These are phyloP conservation scores for Lactifluus hygrophoroides DNA, from an alignment of 768 basidiomycete species.

Conservation along the genomic window DNA sequence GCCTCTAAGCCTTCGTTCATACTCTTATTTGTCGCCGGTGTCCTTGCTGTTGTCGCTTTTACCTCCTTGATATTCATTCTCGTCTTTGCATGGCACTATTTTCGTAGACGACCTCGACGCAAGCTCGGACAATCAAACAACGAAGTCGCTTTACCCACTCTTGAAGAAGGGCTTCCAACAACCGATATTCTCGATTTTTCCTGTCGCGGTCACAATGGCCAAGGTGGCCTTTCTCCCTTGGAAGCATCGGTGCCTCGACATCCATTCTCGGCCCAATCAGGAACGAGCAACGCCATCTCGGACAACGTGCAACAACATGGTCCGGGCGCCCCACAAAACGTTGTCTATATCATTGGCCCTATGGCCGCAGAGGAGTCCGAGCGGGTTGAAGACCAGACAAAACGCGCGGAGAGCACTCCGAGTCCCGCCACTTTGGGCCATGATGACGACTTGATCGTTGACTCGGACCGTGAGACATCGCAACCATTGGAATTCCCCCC, in stretches of 20 bases:
- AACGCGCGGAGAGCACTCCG: neutral
- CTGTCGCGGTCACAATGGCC: conserved; percentile 8
- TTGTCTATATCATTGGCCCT: neutral
- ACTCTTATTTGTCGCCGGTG: neutral
- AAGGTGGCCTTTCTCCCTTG: conserved; percentile 4
- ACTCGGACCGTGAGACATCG: neutral
- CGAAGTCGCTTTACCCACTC: neutral
- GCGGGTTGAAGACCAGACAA: neutral
- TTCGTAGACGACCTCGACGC: neutral
- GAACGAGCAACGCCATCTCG: neutral
- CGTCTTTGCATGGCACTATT: neutral
- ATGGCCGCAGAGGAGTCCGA: neutral
- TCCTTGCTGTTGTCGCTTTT: neutral
- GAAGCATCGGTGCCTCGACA: neutral
- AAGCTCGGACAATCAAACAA: neutral
- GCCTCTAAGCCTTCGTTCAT: conserved; percentile 3
- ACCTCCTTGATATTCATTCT: neutral
- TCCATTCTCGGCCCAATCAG: neutral
- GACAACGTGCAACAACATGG: neutral
- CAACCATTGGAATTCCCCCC: neutral
- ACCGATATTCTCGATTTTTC: neutral
- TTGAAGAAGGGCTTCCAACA: conserved; percentile 4
- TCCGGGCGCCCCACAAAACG: neutral
- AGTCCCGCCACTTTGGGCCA: neutral
- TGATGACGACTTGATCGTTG: neutral